Conservation (phyloP, 352 stramenopile genomes). For the Pythium biforme region DNA sequence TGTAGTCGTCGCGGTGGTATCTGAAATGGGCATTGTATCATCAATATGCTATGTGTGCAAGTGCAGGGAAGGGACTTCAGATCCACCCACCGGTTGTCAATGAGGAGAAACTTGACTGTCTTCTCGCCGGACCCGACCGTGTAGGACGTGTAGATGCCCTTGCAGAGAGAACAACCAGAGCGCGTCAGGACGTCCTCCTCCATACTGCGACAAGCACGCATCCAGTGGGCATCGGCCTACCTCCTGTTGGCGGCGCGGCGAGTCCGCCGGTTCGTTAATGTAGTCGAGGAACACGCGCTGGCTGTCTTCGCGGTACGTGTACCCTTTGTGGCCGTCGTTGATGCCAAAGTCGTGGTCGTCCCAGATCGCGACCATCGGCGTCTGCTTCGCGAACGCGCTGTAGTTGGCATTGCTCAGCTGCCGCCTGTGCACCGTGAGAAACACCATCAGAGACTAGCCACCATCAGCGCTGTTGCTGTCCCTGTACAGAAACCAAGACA, state of each 20-base stretch:
- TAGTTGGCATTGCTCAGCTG: conserved; percentile 69
- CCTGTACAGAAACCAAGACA: too few relatives aligned
- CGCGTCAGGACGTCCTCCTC: not conserved
- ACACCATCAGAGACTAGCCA: too few relatives aligned
- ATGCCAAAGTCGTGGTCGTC: conserved; percentile 92
- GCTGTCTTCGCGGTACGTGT: conserved; percentile 67
- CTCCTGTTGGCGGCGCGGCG: conserved; percentile 71
- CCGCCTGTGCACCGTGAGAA: conserved; percentile 35
- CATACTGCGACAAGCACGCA: too few relatives aligned
- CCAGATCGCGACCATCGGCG: conserved; percentile 85
- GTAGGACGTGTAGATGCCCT: conserved; percentile 89
- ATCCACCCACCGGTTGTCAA: conserved; percentile 60
- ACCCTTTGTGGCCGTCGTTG: conserved; percentile 84
- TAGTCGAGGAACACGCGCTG: conserved; percentile 88
- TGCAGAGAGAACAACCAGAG: not conserved
- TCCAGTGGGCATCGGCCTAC: conserved; percentile 31
- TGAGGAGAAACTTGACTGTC: conserved; percentile 84
- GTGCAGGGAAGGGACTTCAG: too few relatives aligned
- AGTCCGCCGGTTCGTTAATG: conserved; percentile 70
- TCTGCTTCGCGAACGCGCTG: conserved; percentile 49
- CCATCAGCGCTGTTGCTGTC: too few relatives aligned
- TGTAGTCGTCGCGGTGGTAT: conserved; percentile 82
- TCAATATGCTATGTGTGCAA: too few relatives aligned
- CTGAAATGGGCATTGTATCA: conserved; percentile 22
- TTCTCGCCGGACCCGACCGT: conserved; percentile 59